These are phyloP conservation scores for Protomyces macrosporus DNA, from an alignment of 1,139 yeast species.

Conservation along the genomic window DNA sequence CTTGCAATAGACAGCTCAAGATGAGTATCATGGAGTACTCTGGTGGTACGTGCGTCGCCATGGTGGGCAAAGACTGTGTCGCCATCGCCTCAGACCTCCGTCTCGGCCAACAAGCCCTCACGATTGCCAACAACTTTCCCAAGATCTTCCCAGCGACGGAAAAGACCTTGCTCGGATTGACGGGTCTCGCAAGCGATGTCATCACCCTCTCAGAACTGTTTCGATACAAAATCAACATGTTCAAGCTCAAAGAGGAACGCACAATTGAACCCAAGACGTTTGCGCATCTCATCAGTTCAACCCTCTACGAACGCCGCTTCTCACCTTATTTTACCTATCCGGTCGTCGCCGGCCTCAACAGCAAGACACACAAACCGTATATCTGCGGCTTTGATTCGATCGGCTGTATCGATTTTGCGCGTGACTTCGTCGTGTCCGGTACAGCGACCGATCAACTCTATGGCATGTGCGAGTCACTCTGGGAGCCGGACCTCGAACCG, in stretches of 20 bases:
- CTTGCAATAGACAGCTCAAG: neutral
- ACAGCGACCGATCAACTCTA: constrained; percentile 92
- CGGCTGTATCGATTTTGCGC: constrained; percentile 93
- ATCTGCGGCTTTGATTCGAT: constrained; percentile 93
- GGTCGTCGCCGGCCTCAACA: constrained; percentile 87
- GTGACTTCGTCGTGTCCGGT: constrained; percentile 95
- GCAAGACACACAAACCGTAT: constrained; percentile 76
- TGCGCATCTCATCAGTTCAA: constrained; percentile 85
- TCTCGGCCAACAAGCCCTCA: constrained; percentile 88
- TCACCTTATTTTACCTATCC: constrained; percentile 98
- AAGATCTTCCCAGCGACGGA: constrained; percentile 75
- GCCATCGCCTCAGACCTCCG: constrained; percentile 96
- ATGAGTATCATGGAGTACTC: constrained; percentile 29
- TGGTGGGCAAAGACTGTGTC: constrained; percentile 97
- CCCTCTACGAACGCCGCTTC: constrained; percentile 79
- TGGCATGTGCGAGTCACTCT: constrained; percentile 67
- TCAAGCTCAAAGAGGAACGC: constrained; percentile 87
- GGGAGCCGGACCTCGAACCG: constrained; percentile 49
- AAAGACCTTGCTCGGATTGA: constrained; percentile 79
- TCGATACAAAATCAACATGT: constrained; percentile 78
- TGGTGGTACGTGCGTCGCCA: constrained; percentile 95
- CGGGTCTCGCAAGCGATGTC: constrained; percentile 95
- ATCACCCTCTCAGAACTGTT: constrained; percentile 71
- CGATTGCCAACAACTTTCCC: constrained; percentile 87
- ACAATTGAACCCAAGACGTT: constrained; percentile 87